Evolutionary conservation across 208 protist genomes (phyloP), one percentile per base, ranked within the genome.

Genomic region (Trypanosomatidae sp.): DNA sequence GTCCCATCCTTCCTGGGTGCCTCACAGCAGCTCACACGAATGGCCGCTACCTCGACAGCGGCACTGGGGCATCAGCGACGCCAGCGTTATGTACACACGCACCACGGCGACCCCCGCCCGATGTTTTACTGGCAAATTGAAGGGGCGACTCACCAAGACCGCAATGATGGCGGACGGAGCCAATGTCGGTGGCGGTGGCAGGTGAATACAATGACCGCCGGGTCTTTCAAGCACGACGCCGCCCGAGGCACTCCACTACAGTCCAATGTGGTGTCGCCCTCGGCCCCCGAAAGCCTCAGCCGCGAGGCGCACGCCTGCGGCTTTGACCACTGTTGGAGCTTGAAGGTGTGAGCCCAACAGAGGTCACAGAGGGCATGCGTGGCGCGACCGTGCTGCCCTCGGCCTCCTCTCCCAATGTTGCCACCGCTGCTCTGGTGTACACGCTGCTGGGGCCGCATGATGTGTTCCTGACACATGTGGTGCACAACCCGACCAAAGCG

Each of bases 381-480:
- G 25, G 25, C 6, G 58, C 9, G 33, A 33, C 25, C 33, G 33
- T 65, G 59, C 2, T 39, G 22, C 17, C 22, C 59, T 46, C 59
- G 4, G 19, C 33, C 22, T 19, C 30, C 12, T 41, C 30, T 62
- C 28, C 56, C 13, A 39, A 62, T 62, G 56, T 17, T 10, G 17
- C 28, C 30, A 33, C 59, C 30, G 58, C 30, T 30, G 33, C 33
- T 39, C 30, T 10, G 3, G 75, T 56, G 33, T 72, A 74, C 49
- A 60, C 39, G 22, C 53, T 82, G 75, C 25, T 84, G 50, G 83
- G 78, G 73, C 76, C 79, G 53, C 83, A 84, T 55, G 83, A 87
- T 49, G 68, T 87, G 5, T 80, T 84, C 30, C 41, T 78, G 6
- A 55, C 74, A 9, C 83, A 82, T 67, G 71, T 76, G 2, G 78